These are phyloP conservation scores for Hypoxylon sp. DNA, from an alignment of 2,329 filamentous ascomycete genomes.

Conservation along the genomic window DNA sequence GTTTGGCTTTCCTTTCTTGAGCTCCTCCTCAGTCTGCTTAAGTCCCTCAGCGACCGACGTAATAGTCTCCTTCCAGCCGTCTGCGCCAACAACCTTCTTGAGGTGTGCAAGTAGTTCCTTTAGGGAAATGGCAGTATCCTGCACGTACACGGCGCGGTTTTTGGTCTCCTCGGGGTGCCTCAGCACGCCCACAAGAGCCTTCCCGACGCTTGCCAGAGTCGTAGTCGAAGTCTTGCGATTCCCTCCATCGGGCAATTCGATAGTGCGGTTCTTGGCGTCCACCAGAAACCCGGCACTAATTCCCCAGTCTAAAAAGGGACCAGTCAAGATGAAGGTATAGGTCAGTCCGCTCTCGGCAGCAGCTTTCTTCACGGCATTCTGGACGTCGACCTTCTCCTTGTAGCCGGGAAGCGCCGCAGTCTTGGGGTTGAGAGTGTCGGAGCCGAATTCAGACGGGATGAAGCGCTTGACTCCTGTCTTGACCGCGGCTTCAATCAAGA, in stretches of 20 bases:
- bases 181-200: slow-evolving; percentile 65
- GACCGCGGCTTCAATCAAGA: slow-evolving; percentile 70
- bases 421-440: slow-evolving; percentile 57
- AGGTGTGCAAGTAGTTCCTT: slow-evolving; percentile 60
- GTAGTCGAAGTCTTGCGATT: slow-evolving; percentile 64
- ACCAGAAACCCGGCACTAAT: slow-evolving; percentile 61
- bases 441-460: slow-evolving; percentile 71
- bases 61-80: slow-evolving; percentile 48
- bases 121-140: slow-evolving; percentile 65
- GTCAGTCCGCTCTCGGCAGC: slow-evolving; percentile 60
- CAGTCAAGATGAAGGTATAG: slow-evolving; percentile 69
- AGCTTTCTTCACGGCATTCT: slow-evolving; percentile 59
- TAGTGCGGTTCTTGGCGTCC: slow-evolving; percentile 59
- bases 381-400: slow-evolving; percentile 62
- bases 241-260: slow-evolving; percentile 66
- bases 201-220: slow-evolving; percentile 62
- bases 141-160: slow-evolving; percentile 64
- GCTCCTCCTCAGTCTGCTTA: slow-evolving; percentile 49
- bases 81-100: slow-evolving; percentile 48
- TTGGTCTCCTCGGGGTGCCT: slow-evolving; percentile 66
- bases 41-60: slow-evolving; percentile 49
- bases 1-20: slow-evolving; percentile 51
- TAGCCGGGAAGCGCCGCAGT: slow-evolving; percentile 65
- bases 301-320: slow-evolving; percentile 73
- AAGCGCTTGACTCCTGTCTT: slow-evolving; percentile 73